Conservation (phyloP, 1,284 basidiomycete species). For the Boletus smithii region DNA sequence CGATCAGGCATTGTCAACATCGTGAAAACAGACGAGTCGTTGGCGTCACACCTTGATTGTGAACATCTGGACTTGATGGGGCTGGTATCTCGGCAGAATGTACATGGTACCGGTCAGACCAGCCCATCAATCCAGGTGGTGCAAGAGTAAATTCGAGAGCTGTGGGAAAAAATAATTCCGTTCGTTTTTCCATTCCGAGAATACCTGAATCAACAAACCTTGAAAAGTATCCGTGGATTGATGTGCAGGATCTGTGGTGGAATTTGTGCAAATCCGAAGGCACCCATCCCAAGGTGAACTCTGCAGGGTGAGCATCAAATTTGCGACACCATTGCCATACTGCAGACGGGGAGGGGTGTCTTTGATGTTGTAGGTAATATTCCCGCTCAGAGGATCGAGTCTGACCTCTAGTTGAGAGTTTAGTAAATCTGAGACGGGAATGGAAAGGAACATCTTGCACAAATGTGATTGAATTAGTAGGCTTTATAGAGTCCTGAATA, state of each 20-base stretch:
- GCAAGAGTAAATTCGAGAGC: not conserved
- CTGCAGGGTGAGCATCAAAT: not conserved
- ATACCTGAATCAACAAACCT: not conserved
- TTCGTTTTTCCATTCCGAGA: not conserved
- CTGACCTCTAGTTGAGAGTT: not conserved
- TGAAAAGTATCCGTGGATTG: not conserved
- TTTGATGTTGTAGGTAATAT: slow-evolving; percentile 1
- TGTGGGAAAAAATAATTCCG: not conserved
- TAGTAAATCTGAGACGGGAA: not conserved
- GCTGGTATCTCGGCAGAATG: not conserved
- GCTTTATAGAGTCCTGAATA: not conserved
- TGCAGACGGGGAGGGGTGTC: not conserved
- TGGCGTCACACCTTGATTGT: not conserved
- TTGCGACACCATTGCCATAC: not conserved
- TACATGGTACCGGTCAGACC: not conserved
- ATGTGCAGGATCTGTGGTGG: not conserved
- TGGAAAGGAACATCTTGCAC: slow-evolving; percentile 5
- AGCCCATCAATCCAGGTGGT: not conserved
- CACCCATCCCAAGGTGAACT: not conserved
- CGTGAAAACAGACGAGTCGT: not conserved
- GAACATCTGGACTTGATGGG: not conserved
- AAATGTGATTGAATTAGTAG: not conserved
- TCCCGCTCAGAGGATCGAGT: slow-evolving; percentile 1
- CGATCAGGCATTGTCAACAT: not conserved
- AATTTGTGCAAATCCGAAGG: not conserved